Base-by-base conservation (phyloP, 2,329 filamentous ascomycete genomes). In the Hymenotorrendiella dingleyae region DNA sequence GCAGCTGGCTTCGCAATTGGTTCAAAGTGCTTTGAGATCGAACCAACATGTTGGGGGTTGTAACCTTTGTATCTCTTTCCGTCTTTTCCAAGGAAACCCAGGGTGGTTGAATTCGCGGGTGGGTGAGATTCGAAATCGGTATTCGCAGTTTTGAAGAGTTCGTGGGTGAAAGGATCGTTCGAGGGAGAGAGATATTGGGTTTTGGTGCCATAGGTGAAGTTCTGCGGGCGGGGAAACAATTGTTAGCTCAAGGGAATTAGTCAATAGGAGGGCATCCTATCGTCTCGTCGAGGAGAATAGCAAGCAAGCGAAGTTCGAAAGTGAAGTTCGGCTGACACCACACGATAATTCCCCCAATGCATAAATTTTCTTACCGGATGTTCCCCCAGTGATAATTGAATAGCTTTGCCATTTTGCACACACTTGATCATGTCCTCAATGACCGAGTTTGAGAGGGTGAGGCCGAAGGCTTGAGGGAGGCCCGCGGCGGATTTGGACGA, bases 391-490 rank as follows among this genome's bases (percentile, higher is more conserved):
- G 73, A 70, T 54, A 83, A 65, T 54, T 76, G 68, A 40, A 82
- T 69, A 34, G 71, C 66, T 42, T 75, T 69, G 38, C 76, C 76
- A 64, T 71, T 69, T 54, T 73, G 72, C 28, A 76, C 70, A 55
- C 73, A 76, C 60, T 69, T 69, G 52, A 83, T 80, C 72, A 83
- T 75, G 48, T 76, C 70, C 58, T 80, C 74, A 54, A 83, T 73
- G 39, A 78, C 67, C 57, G 66, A 67, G 58, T 80, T 72, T 53
- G 67, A 71, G 48, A 83, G 63, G n/a, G 67, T 71, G 43, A 83
- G 64, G 49, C 74, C 70, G 57, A 82, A 76, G 23, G 73, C 74
- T 55, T 80, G 75, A 22, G 67, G 65, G 17, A 21, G 21, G 7
- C 72, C 73, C 27, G 65, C 62, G 39, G 67, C 64, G 55, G 64